Percentiles rank a stretch among this genome's conserved stretches.
phyloP scores from a whole-genome alignment of 2,329 filamentous ascomycete species.

The Phialophora verrucosa region DNA sequence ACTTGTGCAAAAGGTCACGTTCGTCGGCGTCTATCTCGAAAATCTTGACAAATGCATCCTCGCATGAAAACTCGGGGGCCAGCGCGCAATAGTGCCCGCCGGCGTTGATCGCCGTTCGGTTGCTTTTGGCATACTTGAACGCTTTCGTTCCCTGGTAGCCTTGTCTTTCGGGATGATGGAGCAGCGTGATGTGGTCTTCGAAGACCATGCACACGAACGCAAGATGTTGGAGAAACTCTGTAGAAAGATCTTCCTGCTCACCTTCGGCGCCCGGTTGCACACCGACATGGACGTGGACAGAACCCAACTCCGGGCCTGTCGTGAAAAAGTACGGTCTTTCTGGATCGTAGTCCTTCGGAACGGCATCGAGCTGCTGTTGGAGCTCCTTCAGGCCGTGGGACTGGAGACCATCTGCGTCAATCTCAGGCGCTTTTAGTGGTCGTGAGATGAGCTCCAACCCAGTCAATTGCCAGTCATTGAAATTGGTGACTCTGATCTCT shows the following conservation, averaged over 20 bases:
- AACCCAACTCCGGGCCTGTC: constrained; percentile 1
- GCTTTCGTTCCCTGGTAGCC: neutral
- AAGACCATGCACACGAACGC: constrained; percentile 14
- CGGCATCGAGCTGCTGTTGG: neutral
- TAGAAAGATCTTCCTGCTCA: neutral
- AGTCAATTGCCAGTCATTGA: neutral
- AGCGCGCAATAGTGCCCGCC: neutral
- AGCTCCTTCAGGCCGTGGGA: neutral
- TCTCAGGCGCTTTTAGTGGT: neutral
- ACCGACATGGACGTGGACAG: constrained; percentile 11
- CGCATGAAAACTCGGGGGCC: neutral
- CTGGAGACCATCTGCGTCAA: neutral
- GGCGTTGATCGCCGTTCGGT: neutral
- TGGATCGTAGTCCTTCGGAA: neutral
- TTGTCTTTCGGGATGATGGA: constrained; percentile 7
- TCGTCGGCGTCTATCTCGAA: constrained; percentile 1
- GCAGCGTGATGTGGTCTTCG: constrained; percentile 11
- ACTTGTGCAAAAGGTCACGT: neutral
- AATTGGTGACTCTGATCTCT: neutral
- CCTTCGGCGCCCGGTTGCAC: neutral
- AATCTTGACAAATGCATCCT: constrained; percentile 4
- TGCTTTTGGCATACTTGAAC: constrained; percentile 5
- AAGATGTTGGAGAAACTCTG: constrained; percentile 9
- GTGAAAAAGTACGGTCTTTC: constrained; percentile 8
- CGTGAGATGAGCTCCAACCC: constrained; percentile 7